Base-by-base conservation (phyloP, 1,139 yeast genomes). In the Saccharomycopsis hybrid region DNA sequence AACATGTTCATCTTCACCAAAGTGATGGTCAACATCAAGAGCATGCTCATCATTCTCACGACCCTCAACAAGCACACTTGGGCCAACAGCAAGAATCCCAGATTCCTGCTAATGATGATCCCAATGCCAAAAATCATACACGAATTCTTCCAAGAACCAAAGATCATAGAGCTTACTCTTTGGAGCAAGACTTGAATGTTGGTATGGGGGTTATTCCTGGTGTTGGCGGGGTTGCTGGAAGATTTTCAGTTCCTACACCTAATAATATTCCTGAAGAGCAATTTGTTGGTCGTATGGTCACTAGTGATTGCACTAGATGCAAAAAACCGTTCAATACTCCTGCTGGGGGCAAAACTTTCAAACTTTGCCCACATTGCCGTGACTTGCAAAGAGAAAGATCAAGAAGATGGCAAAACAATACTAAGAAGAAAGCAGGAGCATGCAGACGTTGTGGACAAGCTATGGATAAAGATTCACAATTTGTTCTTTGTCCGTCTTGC, bases 361-460 rank as follows among this genome's bases (percentile, higher is more conserved):
- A 78, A 61, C 65, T 80, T 50, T 81, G 87, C 59, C 76, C 74
- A 43, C 85, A 79, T 59, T 81, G 87, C 59, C 71, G 86, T 41
- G 80, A 76, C 49, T 64, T 79, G 49, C 87, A 81, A 61, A 65
- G 86, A 48, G 80, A 78, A 60, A 64, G 86, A 53, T 73, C 80
- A 11, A 67, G 82, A 53, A 67, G 84, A 54, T 80, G 86, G 86
- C 85, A 80, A 58, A 68, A 70, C 60, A 75, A 74, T 56, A 80
- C 84, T 3, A 78, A 77, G 58, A 74, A 73, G 57, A 80, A 77
- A 58, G 71, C 69, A 32, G 85, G 85, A 4, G 82, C 78, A 2
- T 81, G 87, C 59, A 71, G 83, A 49, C 65, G 87, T 45, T 81
- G 87, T 67, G 86, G 84, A 8, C 64, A 70, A 11, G 70, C 66